Base-by-base conservation (phyloP, 306 rosid genomes). In the Prunus padus region DNA sequence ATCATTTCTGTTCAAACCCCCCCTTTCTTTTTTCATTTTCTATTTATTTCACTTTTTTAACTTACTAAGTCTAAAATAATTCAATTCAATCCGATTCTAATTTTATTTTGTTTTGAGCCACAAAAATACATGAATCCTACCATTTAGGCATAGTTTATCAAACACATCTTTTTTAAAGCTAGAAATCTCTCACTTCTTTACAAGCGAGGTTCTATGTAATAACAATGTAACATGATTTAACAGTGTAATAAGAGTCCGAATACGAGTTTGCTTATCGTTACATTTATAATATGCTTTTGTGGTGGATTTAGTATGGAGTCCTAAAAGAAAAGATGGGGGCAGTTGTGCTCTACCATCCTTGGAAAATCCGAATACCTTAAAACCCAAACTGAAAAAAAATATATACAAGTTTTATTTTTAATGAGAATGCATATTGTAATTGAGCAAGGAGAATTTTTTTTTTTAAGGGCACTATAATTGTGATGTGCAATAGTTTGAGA, bases 1-100 rank as follows among this genome's bases (percentile, higher is more conserved):
- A 82, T 73, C 68, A 77, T 82, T 82, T 69, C 8, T 57, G 28
- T 42, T 72, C 76, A 72, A 57, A 72, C 67, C 13, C 16, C 9
- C 26, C 37, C 14, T 5, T 6, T 14, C n/a, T 20, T 25, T 42
- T 4, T 31, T 13, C 1, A 26, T 28, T 61, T 8, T 18, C 10
- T 31, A 22, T 14, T 28, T 61, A 10, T 42, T 66, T 13, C 19
- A 0, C 7, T 40, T 59, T n/a, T 37, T 64, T 0, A 26, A 30
- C 46, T 64, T 1, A 9, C 45, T 1, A 33, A 14, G n/a, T 31
- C 37, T 31, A 31, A 31, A 31, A 33, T 33, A 33, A 37, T 37
- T 37, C 42, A 37, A 37, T 18, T 30, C 22, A 31, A 33, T 64
- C 31, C 9, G 25, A 20, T 30, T 33, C 44, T 64, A 20, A 0